Percentiles rank a stretch among this genome's conserved stretches.
These are phyloP conservation scores for Tubosaeta sp. DNA, from an alignment of 768 basidiomycete genomes.

Conservation along the genomic window DNA sequence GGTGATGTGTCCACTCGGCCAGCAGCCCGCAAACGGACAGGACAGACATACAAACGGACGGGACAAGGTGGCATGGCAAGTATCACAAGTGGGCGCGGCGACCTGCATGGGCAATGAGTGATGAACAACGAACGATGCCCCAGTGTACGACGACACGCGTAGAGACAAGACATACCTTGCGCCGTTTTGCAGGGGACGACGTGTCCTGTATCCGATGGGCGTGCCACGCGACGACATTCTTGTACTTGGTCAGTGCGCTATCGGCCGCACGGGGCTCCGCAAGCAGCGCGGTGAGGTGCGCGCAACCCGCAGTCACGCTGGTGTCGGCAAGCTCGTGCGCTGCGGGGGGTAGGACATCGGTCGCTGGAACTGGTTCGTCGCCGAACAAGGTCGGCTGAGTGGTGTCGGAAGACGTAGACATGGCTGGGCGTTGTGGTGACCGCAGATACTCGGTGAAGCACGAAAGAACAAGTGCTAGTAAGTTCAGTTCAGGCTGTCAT, in stretches of 20 bases:
- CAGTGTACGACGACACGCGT: neutral
- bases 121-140: neutral
- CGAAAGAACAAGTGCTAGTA: neutral
- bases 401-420: slow-evolving; percentile 30
- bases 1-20: slow-evolving; percentile 54
- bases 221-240: slow-evolving; percentile 53
- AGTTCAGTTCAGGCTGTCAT: no score
- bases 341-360: slow-evolving; percentile 8
- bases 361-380: slow-evolving; percentile 15
- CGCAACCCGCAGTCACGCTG: slow-evolving; percentile 18
- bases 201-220: slow-evolving; percentile 43
- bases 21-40: slow-evolving; percentile 71
- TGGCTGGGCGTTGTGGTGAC: neutral
- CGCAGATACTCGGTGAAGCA: neutral
- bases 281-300: slow-evolving; percentile 41
- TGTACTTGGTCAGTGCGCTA: slow-evolving; percentile 46
- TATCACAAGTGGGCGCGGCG: slow-evolving; percentile 59
- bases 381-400: slow-evolving; percentile 29
- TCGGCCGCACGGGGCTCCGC: slow-evolving; percentile 29
- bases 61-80: slow-evolving; percentile 50
- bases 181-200: slow-evolving; percentile 51
- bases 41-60: slow-evolving; percentile 71
- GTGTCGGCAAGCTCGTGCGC: slow-evolving; percentile 12
- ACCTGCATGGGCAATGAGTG: slow-evolving; percentile 31
- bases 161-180: slow-evolving; percentile 48